A percentile compares a stretch with the other conserved stretches of the same genome.
These are phyloP conservation scores for Tetragonia tetragonoides DNA, from an alignment of 148 eudicot genomes.

Conservation along the genomic window DNA sequence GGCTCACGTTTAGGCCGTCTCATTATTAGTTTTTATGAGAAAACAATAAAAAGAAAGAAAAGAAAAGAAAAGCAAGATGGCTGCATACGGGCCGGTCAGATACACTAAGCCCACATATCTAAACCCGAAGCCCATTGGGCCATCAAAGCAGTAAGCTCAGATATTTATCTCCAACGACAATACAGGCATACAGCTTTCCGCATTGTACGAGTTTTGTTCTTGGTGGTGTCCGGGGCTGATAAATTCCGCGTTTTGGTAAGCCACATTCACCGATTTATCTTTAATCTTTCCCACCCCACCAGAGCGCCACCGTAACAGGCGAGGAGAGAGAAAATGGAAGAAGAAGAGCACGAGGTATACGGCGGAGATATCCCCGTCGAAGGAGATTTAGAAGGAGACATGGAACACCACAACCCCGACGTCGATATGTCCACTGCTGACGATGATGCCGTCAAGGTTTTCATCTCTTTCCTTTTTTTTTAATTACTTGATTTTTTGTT, in stretches of 20 bases:
- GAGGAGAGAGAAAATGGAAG: conserved; percentile 48
- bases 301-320: neutral
- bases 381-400: conserved; percentile 59
- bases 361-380: conserved; percentile 86
- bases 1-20: no score
- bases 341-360: conserved; percentile 93
- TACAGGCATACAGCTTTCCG: no score
- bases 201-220: no score
- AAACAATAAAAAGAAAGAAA: no score
- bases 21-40: no score
- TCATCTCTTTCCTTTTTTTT: neutral
- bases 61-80: no score
- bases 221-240: neutral
- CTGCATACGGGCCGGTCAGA: no score
- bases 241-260: neutral
- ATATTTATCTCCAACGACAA: no score
- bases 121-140: no score
- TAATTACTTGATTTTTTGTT: neutral
- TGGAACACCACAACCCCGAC: conserved; percentile 38
- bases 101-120: no score
- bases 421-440: conserved; percentile 71
- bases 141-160: no score
- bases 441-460: conserved; percentile 80
- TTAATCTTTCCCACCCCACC: neutral
- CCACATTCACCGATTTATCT: neutral